Conservation (phyloP, 352 stramenopile genomes). For the Phytophthora nicotianae region DNA sequence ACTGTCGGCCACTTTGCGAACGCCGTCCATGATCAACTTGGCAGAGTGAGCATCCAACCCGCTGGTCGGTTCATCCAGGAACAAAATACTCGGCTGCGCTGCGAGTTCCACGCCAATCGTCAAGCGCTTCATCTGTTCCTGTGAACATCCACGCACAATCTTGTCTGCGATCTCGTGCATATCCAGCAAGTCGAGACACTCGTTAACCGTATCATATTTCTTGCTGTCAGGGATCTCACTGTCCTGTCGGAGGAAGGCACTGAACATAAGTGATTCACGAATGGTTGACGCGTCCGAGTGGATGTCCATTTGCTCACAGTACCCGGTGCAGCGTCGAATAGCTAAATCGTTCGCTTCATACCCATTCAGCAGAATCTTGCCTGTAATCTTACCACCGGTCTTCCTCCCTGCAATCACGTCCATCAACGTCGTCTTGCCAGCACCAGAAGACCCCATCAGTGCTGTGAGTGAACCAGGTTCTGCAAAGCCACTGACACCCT, state of each 20-base stretch:
- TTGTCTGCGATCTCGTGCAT: conserved; percentile 11
- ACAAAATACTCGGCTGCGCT: conserved; percentile 8
- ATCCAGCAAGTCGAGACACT: conserved; percentile 9
- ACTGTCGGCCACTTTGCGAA: conserved; percentile 11
- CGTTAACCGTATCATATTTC: conserved; percentile 10
- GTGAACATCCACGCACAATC: conserved; percentile 7
- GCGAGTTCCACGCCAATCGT: conserved; percentile 7
- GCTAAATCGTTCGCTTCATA: conserved; percentile 15
- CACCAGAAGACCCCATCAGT: conserved; percentile 10
- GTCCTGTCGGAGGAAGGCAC: conserved; percentile 69
- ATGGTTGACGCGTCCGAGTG: conserved; percentile 11
- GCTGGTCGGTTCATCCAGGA: conserved; percentile 9
- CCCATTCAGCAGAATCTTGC: conserved; percentile 13
- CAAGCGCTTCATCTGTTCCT: conserved; percentile 12
- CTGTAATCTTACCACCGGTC: conserved; percentile 9
- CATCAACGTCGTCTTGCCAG: conserved; percentile 15
- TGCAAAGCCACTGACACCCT: conserved; percentile 11
- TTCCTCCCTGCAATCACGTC: conserved; percentile 19
- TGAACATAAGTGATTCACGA: conserved; percentile 29
- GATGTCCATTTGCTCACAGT: conserved; percentile 26
- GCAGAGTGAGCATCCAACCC: conserved; percentile 7
- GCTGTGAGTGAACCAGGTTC: conserved; percentile 12
- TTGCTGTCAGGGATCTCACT: conserved; percentile 5
- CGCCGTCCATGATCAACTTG: conserved; percentile 13
- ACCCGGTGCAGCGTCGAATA: conserved; percentile 13